A percentile compares a stretch with the other conserved stretches of the same genome.
Conservation (phyloP, 345 rosid genomes). For the Hypericum androsaemum region DNA sequence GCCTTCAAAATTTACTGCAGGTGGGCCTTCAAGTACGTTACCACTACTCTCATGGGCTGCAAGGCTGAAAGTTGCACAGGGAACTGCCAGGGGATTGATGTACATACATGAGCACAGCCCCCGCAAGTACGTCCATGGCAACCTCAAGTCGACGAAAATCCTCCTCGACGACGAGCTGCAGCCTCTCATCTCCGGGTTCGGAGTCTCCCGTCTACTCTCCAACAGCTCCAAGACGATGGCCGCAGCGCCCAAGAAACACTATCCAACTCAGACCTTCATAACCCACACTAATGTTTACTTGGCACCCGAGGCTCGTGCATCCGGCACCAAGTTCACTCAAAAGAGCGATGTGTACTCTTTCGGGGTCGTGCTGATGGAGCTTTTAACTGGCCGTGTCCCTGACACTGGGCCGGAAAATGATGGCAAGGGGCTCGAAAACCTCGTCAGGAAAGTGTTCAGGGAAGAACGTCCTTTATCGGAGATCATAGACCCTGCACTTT, state of each 20-base stretch:
- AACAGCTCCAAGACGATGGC: conserved; percentile 30
- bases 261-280: conserved; percentile 28
- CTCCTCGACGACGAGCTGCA: conserved; percentile 74
- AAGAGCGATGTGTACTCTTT: conserved; percentile 83
- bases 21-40: conserved; percentile 36
- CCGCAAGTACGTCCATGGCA: conserved; percentile 68
- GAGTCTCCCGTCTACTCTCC: conserved; percentile 49
- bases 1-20: conserved; percentile 24
- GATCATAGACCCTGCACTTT: conserved; percentile 57
- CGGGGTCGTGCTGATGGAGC: conserved; percentile 77
- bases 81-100: conserved; percentile 72
- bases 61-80: conserved; percentile 79
- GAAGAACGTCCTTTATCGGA: conserved; percentile 64
- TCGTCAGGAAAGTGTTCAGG: conserved; percentile 54
- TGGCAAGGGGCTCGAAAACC: conserved; percentile 53
- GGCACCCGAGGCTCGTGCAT: conserved; percentile 75
- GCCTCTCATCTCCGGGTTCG: conserved; percentile 74
- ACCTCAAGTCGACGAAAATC: conserved; percentile 71
- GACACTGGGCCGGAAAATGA: conserved; percentile 47
- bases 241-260: conserved; percentile 37
- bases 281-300: conserved; percentile 42
- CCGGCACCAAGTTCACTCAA: conserved; percentile 60
- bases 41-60: conserved; percentile 60
- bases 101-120: conserved; percentile 75
- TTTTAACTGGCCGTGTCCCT: conserved; percentile 58